A percentile compares a stretch with the other conserved stretches of the same genome.
These are phyloP conservation scores for Penicillium bialowiezense DNA, from an alignment of 495 filamentous ascomycete species.

Conservation along the genomic window DNA sequence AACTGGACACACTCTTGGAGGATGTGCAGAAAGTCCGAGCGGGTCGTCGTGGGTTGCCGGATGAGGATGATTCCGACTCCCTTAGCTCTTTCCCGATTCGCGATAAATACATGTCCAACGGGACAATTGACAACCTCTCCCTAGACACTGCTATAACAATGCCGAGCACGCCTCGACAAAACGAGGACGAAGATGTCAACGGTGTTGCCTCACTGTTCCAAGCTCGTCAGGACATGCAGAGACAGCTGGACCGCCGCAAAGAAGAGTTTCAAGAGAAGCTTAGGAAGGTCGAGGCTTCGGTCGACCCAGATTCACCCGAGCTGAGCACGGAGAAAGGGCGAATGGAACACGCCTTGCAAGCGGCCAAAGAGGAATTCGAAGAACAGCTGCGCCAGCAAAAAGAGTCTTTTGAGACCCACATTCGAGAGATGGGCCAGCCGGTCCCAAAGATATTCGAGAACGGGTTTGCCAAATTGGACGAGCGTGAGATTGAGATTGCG, in stretches of 20 bases:
- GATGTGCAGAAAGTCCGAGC: conserved; percentile 88
- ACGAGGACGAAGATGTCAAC: conserved; percentile 61
- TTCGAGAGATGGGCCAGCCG: conserved; percentile 59
- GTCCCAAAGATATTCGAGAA: conserved; percentile 47
- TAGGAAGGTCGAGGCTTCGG: conserved; percentile 67
- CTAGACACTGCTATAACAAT: conserved; percentile 91
- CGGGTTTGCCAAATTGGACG: conserved; percentile 58
- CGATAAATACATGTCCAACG: conserved; percentile 95
- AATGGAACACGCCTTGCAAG: conserved; percentile 80
- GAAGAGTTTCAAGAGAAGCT: conserved; percentile 76
- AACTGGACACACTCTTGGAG: conserved; percentile 91
- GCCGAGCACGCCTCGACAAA: conserved; percentile 82
- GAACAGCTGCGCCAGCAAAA: conserved; percentile 71
- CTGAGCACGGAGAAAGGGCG: conserved; percentile 77
- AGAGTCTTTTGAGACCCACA: conserved; percentile 69
- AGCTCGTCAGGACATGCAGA: conserved; percentile 84
- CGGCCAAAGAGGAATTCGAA: conserved; percentile 84
- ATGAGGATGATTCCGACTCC: conserved; percentile 89
- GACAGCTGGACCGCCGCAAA: conserved; percentile 81
- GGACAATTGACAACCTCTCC: conserved; percentile 95
- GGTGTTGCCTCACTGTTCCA: conserved; percentile 67
- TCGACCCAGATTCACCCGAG: conserved; percentile 78
- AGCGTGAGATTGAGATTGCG: conserved; percentile 69
- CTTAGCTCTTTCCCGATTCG: conserved; percentile 81
- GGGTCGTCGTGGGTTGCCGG: conserved; percentile 67